Percentiles rank a stretch among this genome's conserved stretches.
Evolutionary conservation across 768 basidiomycete genomes (phyloP).

Genomic region (Leccinum truebloodii): DNA sequence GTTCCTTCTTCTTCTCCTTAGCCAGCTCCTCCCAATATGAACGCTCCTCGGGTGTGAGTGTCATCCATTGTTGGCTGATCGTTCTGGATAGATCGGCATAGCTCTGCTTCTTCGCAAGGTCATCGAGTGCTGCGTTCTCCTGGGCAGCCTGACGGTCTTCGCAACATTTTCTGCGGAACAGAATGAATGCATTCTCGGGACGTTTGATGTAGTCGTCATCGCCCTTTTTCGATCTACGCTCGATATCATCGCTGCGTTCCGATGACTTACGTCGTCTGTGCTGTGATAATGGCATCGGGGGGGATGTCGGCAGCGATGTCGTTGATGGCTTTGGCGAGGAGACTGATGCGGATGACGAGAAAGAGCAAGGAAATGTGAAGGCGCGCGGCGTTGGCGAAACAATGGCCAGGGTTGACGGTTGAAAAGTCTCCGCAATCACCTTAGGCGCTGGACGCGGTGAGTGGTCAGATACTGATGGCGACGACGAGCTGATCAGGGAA

Average conservation of each 20-base stretch:
- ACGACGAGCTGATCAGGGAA: constrained; percentile 1
- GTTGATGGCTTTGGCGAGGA: constrained; percentile 38
- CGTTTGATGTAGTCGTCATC: constrained; percentile 85
- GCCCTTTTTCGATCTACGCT: constrained; percentile 58
- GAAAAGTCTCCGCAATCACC: constrained; percentile 57
- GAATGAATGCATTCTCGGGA: constrained; percentile 83
- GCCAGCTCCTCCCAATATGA: constrained; percentile 75
- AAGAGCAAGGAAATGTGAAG: constrained; percentile 42
- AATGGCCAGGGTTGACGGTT: constrained; percentile 54
- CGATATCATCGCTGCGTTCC: constrained; percentile 44
- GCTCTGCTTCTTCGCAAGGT: constrained; percentile 67
- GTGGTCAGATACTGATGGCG: constrained; percentile 11
- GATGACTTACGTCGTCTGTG: constrained; percentile 56
- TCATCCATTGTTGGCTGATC: constrained; percentile 81
- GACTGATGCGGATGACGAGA: constrained; percentile 43
- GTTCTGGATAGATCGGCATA: constrained; percentile 79
- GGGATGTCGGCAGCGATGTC: constrained; percentile 34
- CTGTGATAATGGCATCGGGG: constrained; percentile 29
- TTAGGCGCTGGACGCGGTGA: constrained; percentile 56
- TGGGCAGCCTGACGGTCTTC: constrained; percentile 63
- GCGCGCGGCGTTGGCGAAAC: constrained; percentile 63
- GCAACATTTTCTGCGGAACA: constrained; percentile 79
- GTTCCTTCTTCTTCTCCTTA: constrained; percentile 79
- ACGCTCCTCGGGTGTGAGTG: constrained; percentile 62
- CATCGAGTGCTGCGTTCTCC: constrained; percentile 42